Base-by-base conservation (phyloP, 2,329 filamentous ascomycete genomes). In the Penicillium sp. region DNA sequence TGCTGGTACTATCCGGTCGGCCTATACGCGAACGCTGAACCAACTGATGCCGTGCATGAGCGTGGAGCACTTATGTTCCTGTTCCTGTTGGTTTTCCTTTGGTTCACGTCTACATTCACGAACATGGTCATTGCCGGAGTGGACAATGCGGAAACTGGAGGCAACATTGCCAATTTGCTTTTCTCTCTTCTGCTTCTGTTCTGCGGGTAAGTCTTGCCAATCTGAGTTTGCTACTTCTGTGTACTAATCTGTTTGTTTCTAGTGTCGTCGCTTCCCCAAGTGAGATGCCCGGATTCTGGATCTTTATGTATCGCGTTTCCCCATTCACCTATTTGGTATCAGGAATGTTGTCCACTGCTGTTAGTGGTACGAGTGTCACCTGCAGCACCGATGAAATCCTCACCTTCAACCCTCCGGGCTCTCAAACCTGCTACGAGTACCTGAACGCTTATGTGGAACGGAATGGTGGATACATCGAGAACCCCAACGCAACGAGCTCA, bases 291-390 rank as follows among this genome's bases (percentile, higher is more conserved):
- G 76, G 82, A 10, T 91, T 92, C 81, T 93, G 89, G 89, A 85
- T 87, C 65, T 91, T 90, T 78, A 89, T 91, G 86, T 92, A 92
- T 74, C 85, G 87, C 48, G 75, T 92, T 46, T 90, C 87, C 1
- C 91, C 91, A 0, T 90, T 95, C 66, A 91, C 88, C 0, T 96
- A 95, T 69, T 77, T 39, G n/a, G 35, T 39, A 39, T 39, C 35
- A 3, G 35, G 35, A 10, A 39, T 39, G 35, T 5, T 39, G n/a
- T 39, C 35, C 1, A 39, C 35, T 9, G 35, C 35, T 0, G 9
- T 39, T 4, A 39, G 35, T 19, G 35, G 35, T 2, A 39, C 35
- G n/a, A 9, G 19, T 13, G 35, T 39, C 3, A 19, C n/a, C 1
- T 39, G 35, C 35, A 19, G 35, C 4, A 19, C 35, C 11, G 35